Conservation (phyloP, 768 basidiomycete species). For the Boletus edulis region DNA sequence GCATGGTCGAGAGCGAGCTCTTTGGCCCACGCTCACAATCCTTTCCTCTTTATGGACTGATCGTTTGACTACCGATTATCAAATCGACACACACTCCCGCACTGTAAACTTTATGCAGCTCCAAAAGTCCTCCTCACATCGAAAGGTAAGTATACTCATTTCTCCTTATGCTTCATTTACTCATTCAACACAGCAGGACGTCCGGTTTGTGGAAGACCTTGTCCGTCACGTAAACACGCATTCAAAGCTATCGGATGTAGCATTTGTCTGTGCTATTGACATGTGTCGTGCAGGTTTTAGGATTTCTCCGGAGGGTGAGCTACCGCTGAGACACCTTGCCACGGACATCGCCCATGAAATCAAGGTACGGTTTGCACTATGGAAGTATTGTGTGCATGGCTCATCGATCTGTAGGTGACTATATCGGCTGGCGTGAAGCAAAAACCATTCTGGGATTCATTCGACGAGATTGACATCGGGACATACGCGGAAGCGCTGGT, state of each 20-base stretch:
- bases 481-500: slow-evolving; percentile 75
- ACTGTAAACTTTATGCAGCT: slow-evolving; percentile 28
- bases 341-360: slow-evolving; percentile 77
- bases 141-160: slow-evolving; percentile 22
- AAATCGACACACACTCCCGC: slow-evolving; percentile 35
- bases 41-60: slow-evolving; percentile 77
- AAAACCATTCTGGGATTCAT: slow-evolving; percentile 69
- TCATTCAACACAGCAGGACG: slow-evolving; percentile 33
- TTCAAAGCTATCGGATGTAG: slow-evolving; percentile 63
- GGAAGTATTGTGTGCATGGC: slow-evolving; percentile 11
- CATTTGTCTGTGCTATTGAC: slow-evolving; percentile 73
- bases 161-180: not conserved
- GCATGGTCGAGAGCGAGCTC: slow-evolving; percentile 45
- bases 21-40: slow-evolving; percentile 81
- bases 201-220: slow-evolving; percentile 61
- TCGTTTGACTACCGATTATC: slow-evolving; percentile 58
- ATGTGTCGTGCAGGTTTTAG: slow-evolving; percentile 66
- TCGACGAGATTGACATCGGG: slow-evolving; percentile 72
- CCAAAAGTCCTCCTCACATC: slow-evolving; percentile 30
- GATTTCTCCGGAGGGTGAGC: slow-evolving; percentile 54
- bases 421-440: slow-evolving; percentile 33
- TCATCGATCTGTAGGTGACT: slow-evolving; percentile 18
- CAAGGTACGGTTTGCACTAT: slow-evolving; percentile 46
- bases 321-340: slow-evolving; percentile 62
- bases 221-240: slow-evolving; percentile 52